Percentiles rank a stretch among this genome's conserved stretches.
These are phyloP conservation scores for Beauveria bassiana DNA, from an alignment of 2,329 filamentous ascomycete genomes.

Conservation along the genomic window DNA sequence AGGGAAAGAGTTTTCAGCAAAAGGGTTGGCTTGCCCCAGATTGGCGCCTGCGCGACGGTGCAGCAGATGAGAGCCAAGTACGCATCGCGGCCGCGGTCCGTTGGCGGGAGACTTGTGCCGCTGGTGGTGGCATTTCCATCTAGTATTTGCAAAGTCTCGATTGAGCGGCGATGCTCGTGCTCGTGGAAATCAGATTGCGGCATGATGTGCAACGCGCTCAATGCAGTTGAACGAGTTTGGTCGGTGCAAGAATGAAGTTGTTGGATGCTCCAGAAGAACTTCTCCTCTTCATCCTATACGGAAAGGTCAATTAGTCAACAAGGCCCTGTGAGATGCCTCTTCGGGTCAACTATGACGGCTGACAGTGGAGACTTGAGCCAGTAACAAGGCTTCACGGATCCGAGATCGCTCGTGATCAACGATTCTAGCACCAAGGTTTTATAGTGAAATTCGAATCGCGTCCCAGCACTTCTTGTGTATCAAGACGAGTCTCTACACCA, in stretches of 20 bases:
- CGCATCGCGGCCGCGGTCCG: conserved; percentile 22
- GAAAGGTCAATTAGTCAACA: not conserved
- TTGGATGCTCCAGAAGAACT: not conserved
- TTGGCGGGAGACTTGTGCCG: conserved; percentile 18
- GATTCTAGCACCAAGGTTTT: too few species aligned
- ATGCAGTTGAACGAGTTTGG: not conserved
- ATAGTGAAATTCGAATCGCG: too few species aligned
- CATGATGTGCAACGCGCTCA: not conserved
- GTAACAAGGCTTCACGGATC: too few species aligned
- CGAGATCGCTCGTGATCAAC: too few species aligned
- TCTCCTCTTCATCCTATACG: not conserved
- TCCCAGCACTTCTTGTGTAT: too few species aligned
- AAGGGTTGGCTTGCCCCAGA: conserved; percentile 21
- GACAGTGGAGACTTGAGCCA: not conserved
- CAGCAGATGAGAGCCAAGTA: conserved; percentile 24
- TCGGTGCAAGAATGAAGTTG: not conserved
- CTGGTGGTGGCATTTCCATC: not conserved
- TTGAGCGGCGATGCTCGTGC: not conserved
- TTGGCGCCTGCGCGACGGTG: conserved; percentile 24
- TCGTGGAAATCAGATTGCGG: not conserved
- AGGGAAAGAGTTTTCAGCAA: not conserved
- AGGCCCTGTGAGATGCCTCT: not conserved
- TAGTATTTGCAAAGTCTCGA: conserved; percentile 1
- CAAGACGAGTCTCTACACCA: too few species aligned
- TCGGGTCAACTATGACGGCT: not conserved